Conservation (phyloP, 2,329 filamentous ascomycete genomes). For the Myriosclerotinia curreyana region DNA sequence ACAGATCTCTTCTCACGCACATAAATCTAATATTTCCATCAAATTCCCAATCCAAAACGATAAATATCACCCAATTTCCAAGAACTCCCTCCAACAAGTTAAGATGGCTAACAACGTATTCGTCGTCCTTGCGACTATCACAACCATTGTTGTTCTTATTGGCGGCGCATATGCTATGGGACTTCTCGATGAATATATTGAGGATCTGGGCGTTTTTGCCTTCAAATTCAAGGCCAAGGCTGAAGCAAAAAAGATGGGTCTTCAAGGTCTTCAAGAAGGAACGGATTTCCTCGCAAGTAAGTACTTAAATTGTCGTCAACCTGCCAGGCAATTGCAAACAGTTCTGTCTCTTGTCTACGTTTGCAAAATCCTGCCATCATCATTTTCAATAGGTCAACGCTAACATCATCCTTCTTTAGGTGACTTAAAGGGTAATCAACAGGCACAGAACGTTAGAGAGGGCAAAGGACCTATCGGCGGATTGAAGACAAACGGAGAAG, state of each 20-base stretch:
- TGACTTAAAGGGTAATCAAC: constrained; percentile 42
- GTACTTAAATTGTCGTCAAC: constrained; percentile 11
- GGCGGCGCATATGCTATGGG: constrained; percentile 42
- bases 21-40: background rate
- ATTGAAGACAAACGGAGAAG: constrained; percentile 26
- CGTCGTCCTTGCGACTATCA: constrained; percentile 37
- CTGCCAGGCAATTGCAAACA: background rate
- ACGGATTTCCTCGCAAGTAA: constrained; percentile 42
- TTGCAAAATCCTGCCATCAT: background rate
- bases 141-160: constrained; percentile 38
- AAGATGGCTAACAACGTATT: constrained; percentile 28
- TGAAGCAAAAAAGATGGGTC: constrained; percentile 43
- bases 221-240: constrained; percentile 45
- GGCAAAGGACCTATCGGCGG: constrained; percentile 30
- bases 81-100: background rate
- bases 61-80: background rate
- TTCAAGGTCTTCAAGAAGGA: constrained; percentile 42
- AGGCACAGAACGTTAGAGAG: constrained; percentile 39
- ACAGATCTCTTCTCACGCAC: background rate
- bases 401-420: constrained; percentile 28
- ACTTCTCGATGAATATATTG: constrained; percentile 42
- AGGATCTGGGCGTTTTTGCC: constrained; percentile 41
- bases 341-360: background rate
- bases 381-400: background rate
- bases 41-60: background rate